phyloP scores from a whole-genome alignment of 495 filamentous ascomycete species.

The Usnea hakonensis region DNA sequence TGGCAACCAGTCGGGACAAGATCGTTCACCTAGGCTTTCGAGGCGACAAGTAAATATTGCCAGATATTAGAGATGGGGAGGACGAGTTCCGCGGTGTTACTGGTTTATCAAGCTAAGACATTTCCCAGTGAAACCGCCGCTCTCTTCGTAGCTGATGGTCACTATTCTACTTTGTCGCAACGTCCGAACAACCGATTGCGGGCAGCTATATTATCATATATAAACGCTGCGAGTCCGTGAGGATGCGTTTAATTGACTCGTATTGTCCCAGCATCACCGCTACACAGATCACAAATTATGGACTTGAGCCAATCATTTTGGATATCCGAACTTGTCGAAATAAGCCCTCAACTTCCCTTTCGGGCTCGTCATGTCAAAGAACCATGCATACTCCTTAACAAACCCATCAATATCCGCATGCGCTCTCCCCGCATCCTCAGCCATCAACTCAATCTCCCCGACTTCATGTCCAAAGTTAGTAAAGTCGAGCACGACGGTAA shows the following conservation, averaged over 20 bases:
- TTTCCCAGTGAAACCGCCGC: background rate
- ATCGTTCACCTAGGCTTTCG: background rate
- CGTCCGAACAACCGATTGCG: too few relatives aligned
- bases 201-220: too few relatives aligned
- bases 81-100: too few relatives aligned
- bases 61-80: background rate
- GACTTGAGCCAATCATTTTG: background rate
- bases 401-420: slow-evolving; percentile 28
- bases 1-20: too few relatives aligned
- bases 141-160: background rate
- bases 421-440: slow-evolving; percentile 18
- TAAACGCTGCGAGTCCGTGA: too few relatives aligned
- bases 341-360: slow-evolving; percentile 37
- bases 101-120: too few relatives aligned
- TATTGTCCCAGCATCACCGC: too few relatives aligned
- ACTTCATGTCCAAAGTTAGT: slow-evolving; percentile 34
- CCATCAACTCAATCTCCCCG: slow-evolving; percentile 34
- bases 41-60: background rate
- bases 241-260: too few relatives aligned
- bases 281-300: too few relatives aligned
- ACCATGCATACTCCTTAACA: slow-evolving; percentile 33
- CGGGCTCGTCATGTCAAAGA: slow-evolving; percentile 28
- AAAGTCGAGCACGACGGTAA: slow-evolving; percentile 30
- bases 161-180: background rate
- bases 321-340: slow-evolving; percentile 24